Evolutionary conservation across 306 rosid species (phyloP).

Genomic region (Gillenia trifoliata): DNA sequence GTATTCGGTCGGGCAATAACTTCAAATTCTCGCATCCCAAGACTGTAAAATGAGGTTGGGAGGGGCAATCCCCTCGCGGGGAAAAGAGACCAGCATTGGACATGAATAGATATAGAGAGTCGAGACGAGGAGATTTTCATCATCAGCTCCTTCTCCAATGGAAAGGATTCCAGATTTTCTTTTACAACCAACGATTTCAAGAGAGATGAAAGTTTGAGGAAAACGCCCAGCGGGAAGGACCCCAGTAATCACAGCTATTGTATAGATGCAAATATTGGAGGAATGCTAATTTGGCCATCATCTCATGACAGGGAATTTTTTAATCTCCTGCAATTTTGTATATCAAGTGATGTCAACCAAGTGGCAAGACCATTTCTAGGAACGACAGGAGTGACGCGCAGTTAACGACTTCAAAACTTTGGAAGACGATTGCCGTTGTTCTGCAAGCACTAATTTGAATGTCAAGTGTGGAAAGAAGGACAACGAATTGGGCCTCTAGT

Average conservation of each 20-base stretch:
- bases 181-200: accelerated
- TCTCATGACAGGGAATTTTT: neutral
- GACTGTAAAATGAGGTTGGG: neutral
- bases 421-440: neutral
- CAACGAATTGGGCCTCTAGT: neutral
- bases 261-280: neutral
- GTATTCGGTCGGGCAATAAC: no score
- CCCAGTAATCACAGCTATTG: neutral
- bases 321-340: neutral
- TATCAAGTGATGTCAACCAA: neutral
- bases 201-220: neutral
- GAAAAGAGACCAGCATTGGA: constrained; percentile 28
- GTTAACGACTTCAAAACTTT: accelerated
- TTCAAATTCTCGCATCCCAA: neutral
- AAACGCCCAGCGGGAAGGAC: no score
- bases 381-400: neutral
- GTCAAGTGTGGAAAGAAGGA: accelerated
- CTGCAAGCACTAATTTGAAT: neutral
- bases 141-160: constrained; percentile 6
- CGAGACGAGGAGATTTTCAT: neutral
- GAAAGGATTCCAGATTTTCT: constrained; percentile 26
- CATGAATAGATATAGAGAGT: constrained; percentile 20
- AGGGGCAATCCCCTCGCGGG: constrained; percentile 25
- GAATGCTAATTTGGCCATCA: neutral
- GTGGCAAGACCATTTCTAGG: neutral